A percentile compares a stretch with the other conserved stretches of the same genome.
These are phyloP conservation scores for Ceratocystis diversiconidia DNA, from an alignment of 2,329 filamentous ascomycete species.

Conservation along the genomic window DNA sequence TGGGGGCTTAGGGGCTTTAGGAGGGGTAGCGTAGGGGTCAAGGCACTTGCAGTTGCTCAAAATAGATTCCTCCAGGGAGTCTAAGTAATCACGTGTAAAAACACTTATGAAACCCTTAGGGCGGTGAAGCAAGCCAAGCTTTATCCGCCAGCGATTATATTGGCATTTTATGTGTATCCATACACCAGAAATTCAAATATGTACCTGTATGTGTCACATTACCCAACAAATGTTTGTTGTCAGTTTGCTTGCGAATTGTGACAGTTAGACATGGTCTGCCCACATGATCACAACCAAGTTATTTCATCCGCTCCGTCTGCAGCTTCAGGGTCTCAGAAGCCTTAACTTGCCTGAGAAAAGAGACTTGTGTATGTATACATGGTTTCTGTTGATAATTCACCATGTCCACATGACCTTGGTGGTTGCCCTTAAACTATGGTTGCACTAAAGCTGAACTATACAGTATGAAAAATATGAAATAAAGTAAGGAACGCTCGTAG, in stretches of 20 bases:
- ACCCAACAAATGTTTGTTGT: background rate
- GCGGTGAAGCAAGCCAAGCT: background rate
- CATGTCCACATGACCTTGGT: background rate
- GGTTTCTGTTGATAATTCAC: background rate
- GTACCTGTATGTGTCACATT: background rate
- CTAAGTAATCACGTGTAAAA: background rate
- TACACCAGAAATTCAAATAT: too few species aligned
- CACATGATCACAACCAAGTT: background rate
- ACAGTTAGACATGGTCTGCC: background rate
- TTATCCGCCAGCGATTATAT: background rate
- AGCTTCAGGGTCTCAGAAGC: background rate
- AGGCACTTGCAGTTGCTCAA: background rate
- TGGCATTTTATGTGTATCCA: background rate
- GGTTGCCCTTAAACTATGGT: too few species aligned
- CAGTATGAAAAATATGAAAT: background rate
- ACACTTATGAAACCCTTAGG: background rate
- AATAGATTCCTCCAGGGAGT: background rate
- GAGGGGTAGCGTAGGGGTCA: background rate
- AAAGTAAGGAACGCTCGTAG: background rate
- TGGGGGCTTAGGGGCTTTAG: background rate
- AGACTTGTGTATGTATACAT: background rate
- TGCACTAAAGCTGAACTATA: background rate
- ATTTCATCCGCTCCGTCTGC: background rate
- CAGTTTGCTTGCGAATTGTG: background rate
- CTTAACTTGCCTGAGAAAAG: background rate